Evolutionary conservation across 306 rosid genomes (phyloP), one percentile per base, ranked within the genome.

Genomic region (Rosa rugosa): DNA sequence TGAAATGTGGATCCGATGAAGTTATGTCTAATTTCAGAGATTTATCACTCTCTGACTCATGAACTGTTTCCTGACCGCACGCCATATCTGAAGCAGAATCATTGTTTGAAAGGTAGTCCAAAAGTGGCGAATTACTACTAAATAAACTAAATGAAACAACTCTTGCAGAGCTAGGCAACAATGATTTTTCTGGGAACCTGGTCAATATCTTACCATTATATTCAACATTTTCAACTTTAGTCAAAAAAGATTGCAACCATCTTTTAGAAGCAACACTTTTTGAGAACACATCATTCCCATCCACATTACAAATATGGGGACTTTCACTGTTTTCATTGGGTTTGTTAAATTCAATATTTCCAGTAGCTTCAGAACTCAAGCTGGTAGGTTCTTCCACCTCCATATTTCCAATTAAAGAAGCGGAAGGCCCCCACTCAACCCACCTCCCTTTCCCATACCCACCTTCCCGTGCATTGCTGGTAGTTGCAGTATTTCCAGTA

Each of bases 381-480:
- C 84, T 68, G 71, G 83, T 82, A 80, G 87, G 65, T 73, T 89
- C 84, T 45, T 78, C 88, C 60, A 47, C 65, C 72, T 73, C 84
- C 84, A 59, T 31, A 84, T 80, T 76, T 79, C 77, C 79, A 85
- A 78, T 68, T 69, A 81, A 63, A 5, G 78, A 70, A 51, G 89
- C 84, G 72, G 57, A 69, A 78, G 97, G 91, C 59, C 94, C 91
- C 97, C 97, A 95, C 78, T 91, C 92, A 77, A 92, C 91, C 99
- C 97, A 92, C 86, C 86, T 81, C 13, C 99, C 97, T 71, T 86
- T 85, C 83, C 82, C 84, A 85, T 68, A 85, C 79, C 82, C 85
- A 46, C 86, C 80, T 76, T 85, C 87, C 78, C 53, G 40, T 79
- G 70, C 84, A 68, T 72, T 79, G 73, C 82, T 75, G 67, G 64